Base-by-base conservation (phyloP, 2,329 filamentous ascomycete genomes). In the Incumbomyces lentus region DNA sequence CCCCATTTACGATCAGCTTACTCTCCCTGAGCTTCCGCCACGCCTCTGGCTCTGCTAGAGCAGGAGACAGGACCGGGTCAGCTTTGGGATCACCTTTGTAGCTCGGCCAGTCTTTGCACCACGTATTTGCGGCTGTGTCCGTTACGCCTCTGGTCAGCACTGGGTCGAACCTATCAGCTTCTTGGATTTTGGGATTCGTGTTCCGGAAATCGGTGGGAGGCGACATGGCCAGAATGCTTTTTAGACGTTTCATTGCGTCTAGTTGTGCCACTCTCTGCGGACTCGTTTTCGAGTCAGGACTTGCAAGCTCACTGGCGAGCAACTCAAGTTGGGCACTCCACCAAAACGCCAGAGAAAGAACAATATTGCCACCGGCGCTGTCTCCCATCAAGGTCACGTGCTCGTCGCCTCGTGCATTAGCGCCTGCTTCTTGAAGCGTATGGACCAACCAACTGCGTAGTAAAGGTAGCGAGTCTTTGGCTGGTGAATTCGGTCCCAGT, bases 321-420 rank as follows among this genome's bases (percentile, higher is more conserved):
- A n/a, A 32, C 14, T 11, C 16, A 7, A 43, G 29, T 18, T 51
- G 32, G 33, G 49, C 26, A 19, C 42, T 48, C 5, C 49, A 52
- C 53, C 53, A 55, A 51, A 49, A 26, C 58, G 58, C 36, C 17
- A 73, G 51, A 3, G 64, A 62, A 34, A 49, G 8, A 0, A 69
- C 65, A 3, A 79, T 62, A 49, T 79, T 79, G 0, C 68, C 75
- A 0, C 76, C 76, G 0, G 74, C 71, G 0, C 72, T 75, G 46
- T 79, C 76, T 1, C 76, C 76, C 0, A 68, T 69, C 1, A 78
- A 62, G 1, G 72, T 65, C 0, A 78, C 62, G 1, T 58, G 62
- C 45, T 76, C 69, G 12, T 34, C 30, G 12, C 5, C n/a, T 11
- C 31, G 22, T 2, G 60, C 60, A 0, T 59, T 60, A 0, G 58